Conservation (phyloP, 2,329 filamentous ascomycete species). For the Penicillium sp. region DNA sequence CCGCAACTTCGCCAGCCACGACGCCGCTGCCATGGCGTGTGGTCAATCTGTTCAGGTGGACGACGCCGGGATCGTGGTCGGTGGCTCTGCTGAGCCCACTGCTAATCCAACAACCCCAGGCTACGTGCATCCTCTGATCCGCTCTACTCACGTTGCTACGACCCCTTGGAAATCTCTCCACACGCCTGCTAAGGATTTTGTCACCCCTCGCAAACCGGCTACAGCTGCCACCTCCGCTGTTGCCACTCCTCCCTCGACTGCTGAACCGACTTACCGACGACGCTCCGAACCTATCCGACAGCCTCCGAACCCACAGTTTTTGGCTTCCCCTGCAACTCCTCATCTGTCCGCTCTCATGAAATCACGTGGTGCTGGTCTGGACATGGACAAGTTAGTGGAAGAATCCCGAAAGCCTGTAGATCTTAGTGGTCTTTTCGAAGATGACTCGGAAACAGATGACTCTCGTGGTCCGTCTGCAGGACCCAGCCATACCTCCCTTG, state of each 20-base stretch:
- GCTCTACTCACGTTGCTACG: constrained; percentile 52
- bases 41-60: constrained; percentile 77
- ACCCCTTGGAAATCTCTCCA: constrained; percentile 9
- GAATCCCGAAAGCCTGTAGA: constrained; percentile 49
- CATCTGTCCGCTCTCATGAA: constrained; percentile 67
- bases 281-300: constrained; percentile 22
- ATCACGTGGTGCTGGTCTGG: constrained; percentile 60
- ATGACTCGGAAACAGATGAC: constrained; percentile 40
- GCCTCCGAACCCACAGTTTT: constrained; percentile 46
- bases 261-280: constrained; percentile 9
- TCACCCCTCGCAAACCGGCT: constrained; percentile 25
- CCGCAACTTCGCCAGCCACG: constrained; percentile 91
- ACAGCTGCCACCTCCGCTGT: constrained; percentile 19
- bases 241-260: constrained; percentile 27
- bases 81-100: constrained; percentile 35
- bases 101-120: constrained; percentile 43
- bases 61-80: constrained; percentile 53
- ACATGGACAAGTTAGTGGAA: constrained; percentile 61
- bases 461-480: constrained; percentile 11
- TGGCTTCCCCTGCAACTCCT: constrained; percentile 60
- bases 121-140: constrained; percentile 63
- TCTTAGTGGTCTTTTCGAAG: constrained; percentile 41
- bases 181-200: constrained; percentile 11
- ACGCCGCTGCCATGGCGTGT: constrained; percentile 85
- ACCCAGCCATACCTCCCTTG: constrained; percentile 23